phyloP scores from a whole-genome alignment of 2,329 filamentous ascomycete genomes.

The Fusarium sp. region DNA sequence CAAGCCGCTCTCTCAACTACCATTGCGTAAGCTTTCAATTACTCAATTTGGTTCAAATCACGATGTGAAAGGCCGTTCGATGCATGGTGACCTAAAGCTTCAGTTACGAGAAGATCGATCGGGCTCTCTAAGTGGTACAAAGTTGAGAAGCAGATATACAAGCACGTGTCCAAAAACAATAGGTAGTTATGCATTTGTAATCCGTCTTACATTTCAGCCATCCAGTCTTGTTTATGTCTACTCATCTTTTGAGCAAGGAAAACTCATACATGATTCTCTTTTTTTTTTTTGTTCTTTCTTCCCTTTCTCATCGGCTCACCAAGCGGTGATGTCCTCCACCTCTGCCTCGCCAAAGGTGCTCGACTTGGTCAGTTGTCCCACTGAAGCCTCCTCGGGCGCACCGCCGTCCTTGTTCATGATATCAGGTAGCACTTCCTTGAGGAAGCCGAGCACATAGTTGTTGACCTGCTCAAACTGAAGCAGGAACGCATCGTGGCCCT shows the following conservation, averaged over 20 bases:
- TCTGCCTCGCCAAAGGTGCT: slow-evolving; percentile 97
- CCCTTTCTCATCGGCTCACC: slow-evolving; percentile 66
- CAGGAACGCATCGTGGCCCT: slow-evolving; percentile 96
- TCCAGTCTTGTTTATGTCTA: slow-evolving; percentile 12
- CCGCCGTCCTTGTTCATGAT: slow-evolving; percentile 79
- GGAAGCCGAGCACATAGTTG: slow-evolving; percentile 83
- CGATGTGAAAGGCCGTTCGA: not conserved
- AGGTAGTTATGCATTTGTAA: not conserved
- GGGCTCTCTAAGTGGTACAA: not conserved
- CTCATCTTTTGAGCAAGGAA: not conserved
- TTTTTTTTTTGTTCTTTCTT: not conserved
- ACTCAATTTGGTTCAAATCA: not conserved
- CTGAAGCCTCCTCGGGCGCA: slow-evolving; percentile 61
- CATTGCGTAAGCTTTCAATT: not conserved
- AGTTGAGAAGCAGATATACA: not conserved
- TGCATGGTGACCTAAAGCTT: not conserved
- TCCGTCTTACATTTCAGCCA: not conserved
- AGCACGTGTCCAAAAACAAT: not conserved
- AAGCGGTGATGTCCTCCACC: slow-evolving; percentile 95
- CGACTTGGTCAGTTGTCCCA: slow-evolving; percentile 79
- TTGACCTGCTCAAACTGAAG: slow-evolving; percentile 99
- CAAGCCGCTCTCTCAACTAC: not conserved
- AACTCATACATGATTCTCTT: not conserved
- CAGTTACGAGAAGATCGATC: not conserved
- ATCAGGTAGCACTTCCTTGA: slow-evolving; percentile 85